Evolutionary conservation across 768 basidiomycete species (phyloP).

Genomic region (Lentinula edodes): DNA sequence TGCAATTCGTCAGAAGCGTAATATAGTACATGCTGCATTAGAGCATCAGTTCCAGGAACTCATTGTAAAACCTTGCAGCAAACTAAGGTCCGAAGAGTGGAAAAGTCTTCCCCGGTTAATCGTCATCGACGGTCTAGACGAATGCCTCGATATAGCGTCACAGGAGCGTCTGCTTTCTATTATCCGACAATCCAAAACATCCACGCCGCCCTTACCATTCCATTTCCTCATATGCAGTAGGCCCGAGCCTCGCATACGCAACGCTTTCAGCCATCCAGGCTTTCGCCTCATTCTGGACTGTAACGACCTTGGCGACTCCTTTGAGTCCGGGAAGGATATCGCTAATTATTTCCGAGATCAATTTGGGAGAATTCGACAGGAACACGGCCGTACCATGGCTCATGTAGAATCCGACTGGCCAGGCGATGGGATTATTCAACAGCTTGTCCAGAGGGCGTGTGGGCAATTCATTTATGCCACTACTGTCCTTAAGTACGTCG

Average conservation of each 20-base stretch:
- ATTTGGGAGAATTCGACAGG: not conserved
- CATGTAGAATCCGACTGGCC: not conserved
- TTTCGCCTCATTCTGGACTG: not conserved
- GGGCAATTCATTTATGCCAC: not conserved
- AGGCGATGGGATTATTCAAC: not conserved
- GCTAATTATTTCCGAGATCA: not conserved
- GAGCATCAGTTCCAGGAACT: constrained; percentile 25
- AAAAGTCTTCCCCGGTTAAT: constrained; percentile 18
- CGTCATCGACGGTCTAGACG: constrained; percentile 30
- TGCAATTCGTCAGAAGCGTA: not conserved
- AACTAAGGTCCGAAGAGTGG: not conserved
- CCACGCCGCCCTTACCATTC: constrained; percentile 13
- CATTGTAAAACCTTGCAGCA: constrained; percentile 19
- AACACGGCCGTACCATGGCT: not conserved
- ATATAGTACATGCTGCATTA: not conserved
- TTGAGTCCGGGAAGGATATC: not conserved
- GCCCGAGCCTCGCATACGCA: constrained; percentile 21
- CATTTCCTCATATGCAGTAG: constrained; percentile 27
- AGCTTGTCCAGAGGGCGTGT: not conserved
- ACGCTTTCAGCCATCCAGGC: constrained; percentile 8
- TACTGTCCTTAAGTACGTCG: not conserved
- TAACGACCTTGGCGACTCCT: not conserved
- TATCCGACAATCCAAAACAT: constrained; percentile 17
- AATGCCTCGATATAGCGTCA: constrained; percentile 19
- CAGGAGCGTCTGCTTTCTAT: constrained; percentile 23